A percentile compares a stretch with the other conserved stretches of the same genome.
These are phyloP conservation scores for Apiosordaria backusii DNA, from an alignment of 495 filamentous ascomycete genomes.

Conservation along the genomic window DNA sequence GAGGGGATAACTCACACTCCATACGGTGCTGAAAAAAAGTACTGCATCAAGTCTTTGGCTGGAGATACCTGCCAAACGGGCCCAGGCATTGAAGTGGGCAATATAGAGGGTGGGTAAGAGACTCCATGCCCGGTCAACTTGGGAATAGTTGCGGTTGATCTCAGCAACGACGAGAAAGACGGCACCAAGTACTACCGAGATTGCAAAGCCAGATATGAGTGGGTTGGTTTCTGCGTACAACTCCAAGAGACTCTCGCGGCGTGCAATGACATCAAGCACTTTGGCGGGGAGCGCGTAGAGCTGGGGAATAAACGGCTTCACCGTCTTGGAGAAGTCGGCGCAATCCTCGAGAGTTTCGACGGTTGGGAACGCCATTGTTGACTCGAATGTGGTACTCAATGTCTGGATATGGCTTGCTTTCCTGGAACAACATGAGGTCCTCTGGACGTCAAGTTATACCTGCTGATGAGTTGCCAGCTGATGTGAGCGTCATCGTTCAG, in stretches of 20 bases:
- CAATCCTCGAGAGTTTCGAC: conserved; percentile 67
- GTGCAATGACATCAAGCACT: conserved; percentile 54
- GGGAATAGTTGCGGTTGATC: conserved; percentile 87
- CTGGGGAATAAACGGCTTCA: conserved; percentile 74
- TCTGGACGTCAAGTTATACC: background rate
- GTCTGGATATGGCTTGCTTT: background rate
- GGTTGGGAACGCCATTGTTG: conserved; percentile 63
- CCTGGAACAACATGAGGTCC: background rate
- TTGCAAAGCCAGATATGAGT: conserved; percentile 67
- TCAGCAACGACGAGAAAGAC: conserved; percentile 73
- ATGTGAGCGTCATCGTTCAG: background rate
- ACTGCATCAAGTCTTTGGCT: conserved; percentile 70
- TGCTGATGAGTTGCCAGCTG: background rate
- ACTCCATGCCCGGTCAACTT: conserved; percentile 90
- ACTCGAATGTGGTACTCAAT: background rate
- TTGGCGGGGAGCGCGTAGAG: conserved; percentile 66
- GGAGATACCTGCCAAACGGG: conserved; percentile 68
- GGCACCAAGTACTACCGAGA: conserved; percentile 63
- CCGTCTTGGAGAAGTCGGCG: conserved; percentile 65
- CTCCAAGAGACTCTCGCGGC: conserved; percentile 50
- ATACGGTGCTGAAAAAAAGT: conserved; percentile 64
- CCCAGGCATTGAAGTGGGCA: conserved; percentile 80
- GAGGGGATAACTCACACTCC: conserved; percentile 63
- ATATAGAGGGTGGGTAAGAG: conserved; percentile 84
- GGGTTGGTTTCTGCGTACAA: conserved; percentile 90